phyloP scores from a whole-genome alignment of 1,284 basidiomycete species.

The Cryptococcus sp. region DNA sequence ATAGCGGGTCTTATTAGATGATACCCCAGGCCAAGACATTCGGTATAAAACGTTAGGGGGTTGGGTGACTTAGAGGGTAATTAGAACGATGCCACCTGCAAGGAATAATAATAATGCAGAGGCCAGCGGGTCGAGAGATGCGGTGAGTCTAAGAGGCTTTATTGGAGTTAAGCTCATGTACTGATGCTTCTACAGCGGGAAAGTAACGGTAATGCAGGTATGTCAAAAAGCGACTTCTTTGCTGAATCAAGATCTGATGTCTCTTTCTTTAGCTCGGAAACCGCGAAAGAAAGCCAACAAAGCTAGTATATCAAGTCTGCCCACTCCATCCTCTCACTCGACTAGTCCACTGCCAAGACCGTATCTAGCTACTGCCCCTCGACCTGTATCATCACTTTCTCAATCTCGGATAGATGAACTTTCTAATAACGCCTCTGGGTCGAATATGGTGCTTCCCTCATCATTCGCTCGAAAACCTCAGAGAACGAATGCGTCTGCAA shows the following conservation, averaged over 20 bases:
- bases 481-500: not conserved
- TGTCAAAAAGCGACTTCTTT: not conserved
- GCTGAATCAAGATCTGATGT: not conserved
- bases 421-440: not conserved
- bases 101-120: not conserved
- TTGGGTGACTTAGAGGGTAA: not conserved
- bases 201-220: not conserved
- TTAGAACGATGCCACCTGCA: no score
- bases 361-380: constrained; percentile 40
- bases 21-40: not conserved
- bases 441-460: constrained; percentile 18
- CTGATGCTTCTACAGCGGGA: not conserved
- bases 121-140: not conserved
- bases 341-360: constrained; percentile 27
- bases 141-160: not conserved
- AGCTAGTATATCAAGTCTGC: not conserved
- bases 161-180: not conserved
- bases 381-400: constrained; percentile 26
- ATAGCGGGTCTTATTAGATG: not conserved
- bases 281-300: constrained; percentile 27
- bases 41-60: not conserved
- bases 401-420: constrained; percentile 18
- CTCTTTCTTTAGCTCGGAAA: not conserved
- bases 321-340: not conserved
- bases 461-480: constrained; percentile 8